phyloP scores from a whole-genome alignment of 1,284 basidiomycete species.

The Rhodotorula mucilaginosa region DNA sequence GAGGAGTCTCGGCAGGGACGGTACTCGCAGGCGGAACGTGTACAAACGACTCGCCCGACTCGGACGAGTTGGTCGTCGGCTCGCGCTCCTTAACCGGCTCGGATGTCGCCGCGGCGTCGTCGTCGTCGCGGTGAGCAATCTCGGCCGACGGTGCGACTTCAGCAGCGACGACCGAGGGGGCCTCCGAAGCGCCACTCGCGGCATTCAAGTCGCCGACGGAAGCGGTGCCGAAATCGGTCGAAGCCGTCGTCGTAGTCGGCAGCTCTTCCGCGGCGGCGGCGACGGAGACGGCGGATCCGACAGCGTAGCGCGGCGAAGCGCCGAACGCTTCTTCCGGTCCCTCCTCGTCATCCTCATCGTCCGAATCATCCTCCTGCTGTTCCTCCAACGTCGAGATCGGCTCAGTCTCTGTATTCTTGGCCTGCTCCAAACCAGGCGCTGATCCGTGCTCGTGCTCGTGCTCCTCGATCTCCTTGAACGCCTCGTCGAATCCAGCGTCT shows the following conservation, averaged over 20 bases:
- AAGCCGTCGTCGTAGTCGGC: background rate
- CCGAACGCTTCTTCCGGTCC: conserved; percentile 26
- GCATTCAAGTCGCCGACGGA: conserved; percentile 6
- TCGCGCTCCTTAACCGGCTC: background rate
- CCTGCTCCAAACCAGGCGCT: conserved; percentile 1
- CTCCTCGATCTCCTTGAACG: conserved; percentile 44
- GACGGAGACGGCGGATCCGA: background rate
- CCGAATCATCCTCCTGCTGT: conserved; percentile 38
- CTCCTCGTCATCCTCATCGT: conserved; percentile 28
- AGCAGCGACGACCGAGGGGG: background rate
- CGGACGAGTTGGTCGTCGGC: conserved; percentile 10
- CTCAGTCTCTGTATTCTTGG: conserved; percentile 32
- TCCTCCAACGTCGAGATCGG: background rate
- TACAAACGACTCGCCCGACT: conserved; percentile 21
- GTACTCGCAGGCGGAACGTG: conserved; percentile 15
- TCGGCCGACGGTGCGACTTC: background rate
- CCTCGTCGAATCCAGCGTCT: conserved; percentile 41
- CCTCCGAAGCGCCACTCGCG: background rate
- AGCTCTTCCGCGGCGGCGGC: background rate
- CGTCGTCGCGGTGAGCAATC: background rate
- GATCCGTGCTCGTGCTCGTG: background rate
- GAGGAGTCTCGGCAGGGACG: conserved; percentile 6
- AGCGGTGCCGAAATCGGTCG: conserved; percentile 7
- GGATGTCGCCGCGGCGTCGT: background rate
- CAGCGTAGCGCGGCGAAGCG: background rate